phyloP scores from a whole-genome alignment of 176 grass and related monocot species.

The Neostapfia colusana region DNA sequence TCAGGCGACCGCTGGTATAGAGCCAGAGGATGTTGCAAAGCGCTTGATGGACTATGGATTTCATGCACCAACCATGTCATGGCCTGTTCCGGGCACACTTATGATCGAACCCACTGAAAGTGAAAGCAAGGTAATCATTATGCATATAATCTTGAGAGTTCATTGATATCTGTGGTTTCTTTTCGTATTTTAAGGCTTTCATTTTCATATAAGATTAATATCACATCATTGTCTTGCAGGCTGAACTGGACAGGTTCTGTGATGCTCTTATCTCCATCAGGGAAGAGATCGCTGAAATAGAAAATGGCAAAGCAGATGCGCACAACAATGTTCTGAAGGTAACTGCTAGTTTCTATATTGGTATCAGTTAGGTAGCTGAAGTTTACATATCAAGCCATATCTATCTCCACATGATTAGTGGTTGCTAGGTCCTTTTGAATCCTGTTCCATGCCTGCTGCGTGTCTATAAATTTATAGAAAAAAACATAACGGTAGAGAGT shows the following conservation, averaged over 20 bases:
- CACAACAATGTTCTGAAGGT: constrained; percentile 98
- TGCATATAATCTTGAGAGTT: constrained; percentile 13
- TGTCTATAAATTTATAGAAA: background rate
- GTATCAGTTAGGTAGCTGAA: background rate
- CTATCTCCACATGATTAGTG: background rate
- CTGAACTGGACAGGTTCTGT: constrained; percentile 97
- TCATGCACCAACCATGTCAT: constrained; percentile 97
- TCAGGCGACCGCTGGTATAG: constrained; percentile 86
- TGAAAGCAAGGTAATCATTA: constrained; percentile 84
- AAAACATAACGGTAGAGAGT: background rate
- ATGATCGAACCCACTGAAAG: constrained; percentile 99
- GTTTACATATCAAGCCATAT: background rate
- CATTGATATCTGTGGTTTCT: constrained; percentile 5
- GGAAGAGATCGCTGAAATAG: constrained; percentile 87
- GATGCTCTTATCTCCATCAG: constrained; percentile 98
- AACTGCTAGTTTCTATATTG: constrained; percentile 17
- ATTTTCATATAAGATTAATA: background rate
- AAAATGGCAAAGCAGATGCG: constrained; percentile 79
- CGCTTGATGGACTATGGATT: constrained; percentile 98
- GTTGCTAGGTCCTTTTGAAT: constrained; percentile 10
- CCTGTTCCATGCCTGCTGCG: background rate
- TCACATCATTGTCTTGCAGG: constrained; percentile 51
- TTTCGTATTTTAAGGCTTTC: constrained; percentile 17
- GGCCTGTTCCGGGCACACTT: constrained; percentile 98
- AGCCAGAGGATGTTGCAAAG: constrained; percentile 96